Base-by-base conservation (phyloP, 768 basidiomycete genomes). In the Trametes villosa region DNA sequence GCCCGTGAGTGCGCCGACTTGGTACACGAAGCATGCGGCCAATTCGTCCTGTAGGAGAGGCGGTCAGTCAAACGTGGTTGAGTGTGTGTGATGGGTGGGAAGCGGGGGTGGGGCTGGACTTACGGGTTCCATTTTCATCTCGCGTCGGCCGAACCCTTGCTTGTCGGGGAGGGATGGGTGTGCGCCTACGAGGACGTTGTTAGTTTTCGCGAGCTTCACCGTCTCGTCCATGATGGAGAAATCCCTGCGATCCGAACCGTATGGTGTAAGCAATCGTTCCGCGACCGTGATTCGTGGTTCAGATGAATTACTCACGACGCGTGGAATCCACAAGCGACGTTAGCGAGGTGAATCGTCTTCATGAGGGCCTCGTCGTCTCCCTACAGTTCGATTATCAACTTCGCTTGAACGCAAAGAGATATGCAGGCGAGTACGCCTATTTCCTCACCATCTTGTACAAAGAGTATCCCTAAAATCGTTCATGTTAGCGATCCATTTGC, bases 241-340 rank as follows among this genome's bases (percentile, higher is more conserved):
- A 68, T 88, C 86, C 0, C 85, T 84, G 22, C 42, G 45, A 22
- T n/a, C n/a, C n/a, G n/a, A n/a, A n/a, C n/a, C n/a, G n/a, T n/a
- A n/a, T n/a, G n/a, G n/a, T n/a, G n/a, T n/a, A n/a, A n/a, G n/a
- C n/a, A n/a, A n/a, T n/a, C n/a, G n/a, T n/a, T n/a, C n/a, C n/a
- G n/a, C n/a, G n/a, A n/a, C n/a, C n/a, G n/a, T n/a, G 11, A 38
- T 31, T 18, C 22, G 24, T 9, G 27, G 5, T 42, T 29, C 18
- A 31, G 26, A 11, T 8, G 47, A 29, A 20, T 27, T 7, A 62
- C 67, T 26, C 59, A 86, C 83, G 83, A 84, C 22, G 84, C 86
- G 66, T 89, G 88, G 60, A 87, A 87, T 7, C 87, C 87, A 66
- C 87, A 89, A 0, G 87, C 87, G 17, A 88, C 75, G 60, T 79